These are phyloP conservation scores for Pythium oligandrum DNA, from an alignment of 352 stramenopile genomes.

Conservation along the genomic window DNA sequence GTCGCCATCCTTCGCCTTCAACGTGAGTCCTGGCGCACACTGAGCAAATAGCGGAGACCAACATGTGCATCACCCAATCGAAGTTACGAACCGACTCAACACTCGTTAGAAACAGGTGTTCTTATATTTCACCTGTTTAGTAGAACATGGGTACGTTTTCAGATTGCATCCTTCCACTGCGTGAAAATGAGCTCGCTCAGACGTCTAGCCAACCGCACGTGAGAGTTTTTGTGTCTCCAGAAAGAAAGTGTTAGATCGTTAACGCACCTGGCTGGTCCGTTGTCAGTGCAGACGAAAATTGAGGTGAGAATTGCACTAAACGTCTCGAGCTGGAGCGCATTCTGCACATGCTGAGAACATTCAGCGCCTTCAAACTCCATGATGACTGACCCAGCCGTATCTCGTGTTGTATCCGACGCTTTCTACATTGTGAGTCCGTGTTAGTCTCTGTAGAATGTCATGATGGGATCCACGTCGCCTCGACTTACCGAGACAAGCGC, in stretches of 20 bases:
- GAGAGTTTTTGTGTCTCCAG: neutral
- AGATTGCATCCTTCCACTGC: conserved; percentile 46
- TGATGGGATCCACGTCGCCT: neutral
- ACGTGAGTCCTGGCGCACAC: neutral
- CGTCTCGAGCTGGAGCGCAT: conserved; percentile 17
- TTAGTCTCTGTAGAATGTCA: neutral
- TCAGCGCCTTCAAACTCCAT: conserved; percentile 51
- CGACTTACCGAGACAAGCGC: conserved; percentile 2
- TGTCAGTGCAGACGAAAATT: neutral
- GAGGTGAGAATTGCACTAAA: conserved; percentile 10
- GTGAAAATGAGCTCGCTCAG: conserved; percentile 45
- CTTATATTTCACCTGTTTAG: conserved; percentile 5
- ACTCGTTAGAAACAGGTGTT: neutral
- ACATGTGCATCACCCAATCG: neutral
- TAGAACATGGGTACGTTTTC: conserved; percentile 11
- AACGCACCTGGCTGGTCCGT: neutral
- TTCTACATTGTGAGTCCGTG: conserved; percentile 17
- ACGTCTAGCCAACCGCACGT: conserved; percentile 14
- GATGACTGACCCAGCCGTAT: conserved; percentile 33
- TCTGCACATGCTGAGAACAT: conserved; percentile 14
- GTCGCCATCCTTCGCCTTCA: neutral
- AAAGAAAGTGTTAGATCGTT: neutral
- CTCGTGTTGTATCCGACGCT: conserved; percentile 23
- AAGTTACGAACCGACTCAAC: neutral
- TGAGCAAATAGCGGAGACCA: neutral